Conservation (phyloP, 1,139 yeast species). For the Suhomyces choctaworum region DNA sequence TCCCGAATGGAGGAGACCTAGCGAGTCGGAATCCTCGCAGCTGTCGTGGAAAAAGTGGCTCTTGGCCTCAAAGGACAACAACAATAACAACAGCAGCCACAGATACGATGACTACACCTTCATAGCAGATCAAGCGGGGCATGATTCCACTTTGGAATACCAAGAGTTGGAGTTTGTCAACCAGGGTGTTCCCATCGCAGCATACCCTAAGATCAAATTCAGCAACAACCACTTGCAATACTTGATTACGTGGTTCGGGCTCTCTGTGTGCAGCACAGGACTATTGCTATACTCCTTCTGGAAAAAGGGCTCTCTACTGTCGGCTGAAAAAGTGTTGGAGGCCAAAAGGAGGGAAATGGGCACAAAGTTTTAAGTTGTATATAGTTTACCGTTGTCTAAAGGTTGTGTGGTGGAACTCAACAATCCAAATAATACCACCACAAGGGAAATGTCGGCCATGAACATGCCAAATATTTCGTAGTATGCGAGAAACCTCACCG, state of each 20-base stretch:
- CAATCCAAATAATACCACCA: constrained; percentile 43
- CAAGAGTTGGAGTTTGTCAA: constrained; percentile 55
- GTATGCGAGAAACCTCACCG: constrained; percentile 35
- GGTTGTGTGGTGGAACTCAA: constrained; percentile 23
- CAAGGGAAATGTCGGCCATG: constrained; percentile 39
- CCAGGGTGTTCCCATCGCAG: constrained; percentile 91
- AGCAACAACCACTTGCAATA: constrained; percentile 92
- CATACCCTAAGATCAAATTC: constrained; percentile 72
- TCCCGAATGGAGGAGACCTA: constrained; percentile 41
- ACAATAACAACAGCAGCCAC: constrained; percentile 1
- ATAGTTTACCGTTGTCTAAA: constrained; percentile 1
- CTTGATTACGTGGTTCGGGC: constrained; percentile 92
- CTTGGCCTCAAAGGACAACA: constrained; percentile 1
- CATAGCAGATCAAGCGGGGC: constrained; percentile 19
- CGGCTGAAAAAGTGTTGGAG: constrained; percentile 44
- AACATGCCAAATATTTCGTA: constrained; percentile 41
- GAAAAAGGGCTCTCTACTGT: constrained; percentile 32
- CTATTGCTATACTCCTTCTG: constrained; percentile 47
- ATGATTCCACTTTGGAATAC: constrained; percentile 39
- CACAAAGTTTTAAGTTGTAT: constrained; percentile 19
- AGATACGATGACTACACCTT: constrained; percentile 20
- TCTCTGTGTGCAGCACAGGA: constrained; percentile 68
- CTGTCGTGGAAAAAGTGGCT: constrained; percentile 17
- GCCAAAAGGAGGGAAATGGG: constrained; percentile 45
- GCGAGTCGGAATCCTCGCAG: constrained; percentile 1